Base-by-base conservation (phyloP, 306 rosid species). In the Rubus parviflorus region DNA sequence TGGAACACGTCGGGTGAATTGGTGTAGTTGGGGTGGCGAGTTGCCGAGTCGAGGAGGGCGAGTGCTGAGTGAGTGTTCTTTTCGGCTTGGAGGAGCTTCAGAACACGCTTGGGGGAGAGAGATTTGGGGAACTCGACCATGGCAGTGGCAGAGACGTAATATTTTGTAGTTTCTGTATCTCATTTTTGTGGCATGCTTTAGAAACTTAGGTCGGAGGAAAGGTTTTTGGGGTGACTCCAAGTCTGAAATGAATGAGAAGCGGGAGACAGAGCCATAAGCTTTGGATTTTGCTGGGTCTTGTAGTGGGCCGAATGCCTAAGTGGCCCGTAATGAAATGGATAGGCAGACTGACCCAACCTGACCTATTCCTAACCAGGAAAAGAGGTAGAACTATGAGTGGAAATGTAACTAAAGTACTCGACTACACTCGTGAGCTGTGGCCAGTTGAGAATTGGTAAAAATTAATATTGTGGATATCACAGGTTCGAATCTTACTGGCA, bases 31-130 rank as follows among this genome's bases (percentile, higher is more conserved):
- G 85, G 90, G 76, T 38, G 90, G 81, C 81, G 82, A 51, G 75
- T 84, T 56, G 93, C 93, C 17, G 85, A 76, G 74, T 92, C 80
- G 86, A 95, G 93, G 72, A 95, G 87, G 4, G 84, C 81, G 16
- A 92, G 90, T 13, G 97, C 99, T 2, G 87, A 77, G 76, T 56
- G 84, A 15, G 48, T 56, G 70, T 77, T 91, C 60, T 85, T 90
- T 75, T 92, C 91, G 47, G 93, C 83, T 67, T 86, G 86, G 84
- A 95, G 97, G 46, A 92, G 96, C 49, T 85, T 86, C 48, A 89
- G 86, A 57, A 95, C 80, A 73, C 67, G 85, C 67, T 83, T 68
- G 3, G 95, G 87, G 20, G 97, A 88, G 20, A 92, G 81, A 16
- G 75, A 49, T 72, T 87, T 90, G 76, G 93, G 88, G 76, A 90